Evolutionary conservation across 2,329 filamentous ascomycete species (phyloP), one percentile per base, ranked within the genome.

Genomic region (Phoma sp.): DNA sequence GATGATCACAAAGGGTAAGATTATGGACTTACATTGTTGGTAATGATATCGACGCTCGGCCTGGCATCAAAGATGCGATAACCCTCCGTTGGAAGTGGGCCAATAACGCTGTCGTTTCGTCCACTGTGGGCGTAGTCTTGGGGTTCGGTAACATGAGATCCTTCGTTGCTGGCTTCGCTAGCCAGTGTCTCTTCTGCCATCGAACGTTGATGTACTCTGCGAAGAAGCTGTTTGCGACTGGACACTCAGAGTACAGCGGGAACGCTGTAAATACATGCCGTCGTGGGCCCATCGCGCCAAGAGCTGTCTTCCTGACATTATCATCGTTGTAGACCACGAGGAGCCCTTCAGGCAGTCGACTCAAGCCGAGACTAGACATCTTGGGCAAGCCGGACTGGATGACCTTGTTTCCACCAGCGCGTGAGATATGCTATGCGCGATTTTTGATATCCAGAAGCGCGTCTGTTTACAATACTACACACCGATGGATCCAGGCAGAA

Each of bases 21-120:
- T 9, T 8, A 41, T 32, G 11, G 13, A 47, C 50, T 30, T 33
- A 53, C 37, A 5, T 3, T 14, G 9, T 22, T 22, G 22, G 24
- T 18, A 4, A 13, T 4, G 27, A 8, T 2, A 8, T 22, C 14
- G 5, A 11, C 8, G 22, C 2, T 7, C 4, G 25, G 38, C 8
- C 50, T 37, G 27, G 18, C 24, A 32, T 53, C 32, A 14, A 47
- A 47, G 25, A 53, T 47, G 23, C 11, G 32, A 36, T 53, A 53
- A n/a, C 50, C 49, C 8, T 52, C 49, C 8, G 36, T 46, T 14
- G 49, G 49, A 10, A 52, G 30, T 7, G 36, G 24, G 6, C 24
- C 36, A 23, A 41, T n/a, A 10, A 41, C 10, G 14, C 29, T 32
- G 36, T 52, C 41, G 22, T 39, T 29, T 13, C 35, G 41, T 24